Evolutionary conservation across 495 filamentous ascomycete species (phyloP).

Genomic region (Hypoxylon fuscum): DNA sequence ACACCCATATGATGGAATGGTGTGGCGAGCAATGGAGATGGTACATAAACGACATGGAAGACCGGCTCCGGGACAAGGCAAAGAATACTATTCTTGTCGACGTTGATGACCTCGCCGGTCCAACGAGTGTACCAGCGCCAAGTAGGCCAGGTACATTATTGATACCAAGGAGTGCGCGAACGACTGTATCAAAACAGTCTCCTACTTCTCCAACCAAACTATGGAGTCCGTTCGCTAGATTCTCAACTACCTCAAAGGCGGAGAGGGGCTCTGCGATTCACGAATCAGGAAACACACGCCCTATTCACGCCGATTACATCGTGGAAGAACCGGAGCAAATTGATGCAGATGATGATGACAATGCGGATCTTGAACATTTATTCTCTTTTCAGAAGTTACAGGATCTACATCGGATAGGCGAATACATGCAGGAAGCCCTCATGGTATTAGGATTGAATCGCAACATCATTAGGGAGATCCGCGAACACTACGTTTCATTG

Average conservation of each 20-base stretch:
- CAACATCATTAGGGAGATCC: background rate
- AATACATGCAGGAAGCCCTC: background rate
- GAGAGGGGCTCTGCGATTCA: background rate
- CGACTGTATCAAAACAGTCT: background rate
- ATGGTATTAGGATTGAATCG: background rate
- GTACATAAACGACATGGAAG: constrained; percentile 54
- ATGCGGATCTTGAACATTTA: background rate
- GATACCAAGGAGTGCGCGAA: background rate
- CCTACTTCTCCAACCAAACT: background rate
- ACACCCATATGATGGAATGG: constrained; percentile 54
- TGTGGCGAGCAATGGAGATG: constrained; percentile 57
- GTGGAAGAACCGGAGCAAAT: background rate
- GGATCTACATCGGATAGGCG: background rate
- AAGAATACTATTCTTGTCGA: background rate
- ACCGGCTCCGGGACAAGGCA: constrained; percentile 34
- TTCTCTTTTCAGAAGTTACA: background rate
- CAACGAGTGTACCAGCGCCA: background rate
- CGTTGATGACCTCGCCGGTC: background rate
- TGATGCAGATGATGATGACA: background rate
- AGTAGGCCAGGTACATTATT: background rate
- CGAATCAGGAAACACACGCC: background rate
- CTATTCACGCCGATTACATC: background rate
- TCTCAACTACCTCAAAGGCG: background rate
- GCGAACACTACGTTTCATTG: background rate
- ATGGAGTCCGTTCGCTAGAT: background rate